Percentiles rank a stretch among this genome's conserved stretches.
Evolutionary conservation across 805 yeast genomes (phyloP).

Genomic region (Candida andamanensis): DNA sequence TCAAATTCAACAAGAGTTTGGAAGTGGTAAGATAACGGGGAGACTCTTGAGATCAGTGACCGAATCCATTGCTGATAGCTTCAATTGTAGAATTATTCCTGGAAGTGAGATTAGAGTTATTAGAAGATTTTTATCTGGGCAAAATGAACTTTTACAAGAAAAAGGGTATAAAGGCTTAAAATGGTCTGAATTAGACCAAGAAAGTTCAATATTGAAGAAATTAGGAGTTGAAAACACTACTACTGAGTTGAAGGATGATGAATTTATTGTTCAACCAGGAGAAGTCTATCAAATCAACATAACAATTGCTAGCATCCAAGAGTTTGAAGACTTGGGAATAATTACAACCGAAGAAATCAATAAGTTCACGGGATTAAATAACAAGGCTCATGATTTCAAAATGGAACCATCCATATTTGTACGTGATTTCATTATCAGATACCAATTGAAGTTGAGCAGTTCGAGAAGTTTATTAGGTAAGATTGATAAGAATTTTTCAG

Average conservation of each 20-base stretch:
- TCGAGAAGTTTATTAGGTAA: constrained; percentile 66
- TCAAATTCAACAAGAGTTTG: constrained; percentile 35
- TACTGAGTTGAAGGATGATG: background rate
- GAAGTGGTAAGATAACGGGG: constrained; percentile 53
- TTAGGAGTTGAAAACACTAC: constrained; percentile 4
- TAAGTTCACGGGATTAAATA: constrained; percentile 57
- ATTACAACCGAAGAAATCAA: constrained; percentile 66
- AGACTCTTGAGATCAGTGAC: constrained; percentile 65
- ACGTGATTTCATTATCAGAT: constrained; percentile 81
- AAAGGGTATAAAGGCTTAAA: constrained; percentile 88
- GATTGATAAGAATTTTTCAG: constrained; percentile 72
- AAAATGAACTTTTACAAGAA: constrained; percentile 88
- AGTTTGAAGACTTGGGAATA: constrained; percentile 55
- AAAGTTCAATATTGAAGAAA: constrained; percentile 46
- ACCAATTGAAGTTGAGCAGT: constrained; percentile 69
- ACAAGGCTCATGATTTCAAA: constrained; percentile 45
- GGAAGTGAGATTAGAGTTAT: constrained; percentile 90
- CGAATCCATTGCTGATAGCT: constrained; percentile 80
- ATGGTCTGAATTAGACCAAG: constrained; percentile 83
- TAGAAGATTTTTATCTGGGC: constrained; percentile 93
- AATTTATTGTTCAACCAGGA: constrained; percentile 55
- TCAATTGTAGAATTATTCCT: constrained; percentile 82
- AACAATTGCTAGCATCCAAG: constrained; percentile 64
- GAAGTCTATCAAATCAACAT: constrained; percentile 86
- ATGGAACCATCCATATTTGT: constrained; percentile 69